phyloP scores from a whole-genome alignment of 495 filamentous ascomycete species.

The Penicillium herquei region DNA sequence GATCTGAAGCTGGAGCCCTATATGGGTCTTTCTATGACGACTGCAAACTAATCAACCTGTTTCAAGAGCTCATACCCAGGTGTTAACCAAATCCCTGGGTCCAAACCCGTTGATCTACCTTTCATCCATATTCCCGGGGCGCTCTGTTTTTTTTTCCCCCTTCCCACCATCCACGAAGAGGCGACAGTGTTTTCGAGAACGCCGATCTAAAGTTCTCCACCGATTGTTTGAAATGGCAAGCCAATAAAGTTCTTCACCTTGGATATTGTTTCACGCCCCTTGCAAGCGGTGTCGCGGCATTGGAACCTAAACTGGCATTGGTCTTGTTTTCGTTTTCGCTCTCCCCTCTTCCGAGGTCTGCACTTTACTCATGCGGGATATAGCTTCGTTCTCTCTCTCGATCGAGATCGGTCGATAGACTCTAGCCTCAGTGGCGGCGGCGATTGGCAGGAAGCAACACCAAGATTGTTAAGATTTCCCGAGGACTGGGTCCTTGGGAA shows the following conservation, averaged over 20 bases:
- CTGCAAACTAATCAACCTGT: not conserved
- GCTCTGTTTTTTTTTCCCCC: not conserved
- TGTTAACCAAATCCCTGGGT: not conserved
- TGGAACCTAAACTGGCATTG: not conserved
- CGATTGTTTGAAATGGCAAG: constrained; percentile 4
- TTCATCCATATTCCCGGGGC: not conserved
- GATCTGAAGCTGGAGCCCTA: too few relatives aligned
- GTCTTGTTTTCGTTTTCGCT: not conserved
- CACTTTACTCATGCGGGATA: not conserved
- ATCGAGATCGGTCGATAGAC: constrained; percentile 11
- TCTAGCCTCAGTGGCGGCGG: constrained; percentile 2
- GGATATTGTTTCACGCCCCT: constrained; percentile 10
- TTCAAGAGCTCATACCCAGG: not conserved
- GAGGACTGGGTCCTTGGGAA: constrained; percentile 9
- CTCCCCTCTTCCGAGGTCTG: not conserved
- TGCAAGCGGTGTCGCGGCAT: constrained; percentile 11
- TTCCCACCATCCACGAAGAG: not conserved
- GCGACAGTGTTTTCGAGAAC: not conserved
- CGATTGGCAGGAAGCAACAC: not conserved
- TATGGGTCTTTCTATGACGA: too few relatives aligned
- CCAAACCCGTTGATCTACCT: not conserved
- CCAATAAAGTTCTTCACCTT: constrained; percentile 9
- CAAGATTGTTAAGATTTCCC: constrained; percentile 11
- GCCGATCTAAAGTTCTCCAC: constrained; percentile 11
- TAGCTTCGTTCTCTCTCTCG: not conserved